Percentiles rank a stretch among this genome's conserved stretches.
Conservation (phyloP, 805 yeast genomes). For the Spathaspora gorwiae region DNA sequence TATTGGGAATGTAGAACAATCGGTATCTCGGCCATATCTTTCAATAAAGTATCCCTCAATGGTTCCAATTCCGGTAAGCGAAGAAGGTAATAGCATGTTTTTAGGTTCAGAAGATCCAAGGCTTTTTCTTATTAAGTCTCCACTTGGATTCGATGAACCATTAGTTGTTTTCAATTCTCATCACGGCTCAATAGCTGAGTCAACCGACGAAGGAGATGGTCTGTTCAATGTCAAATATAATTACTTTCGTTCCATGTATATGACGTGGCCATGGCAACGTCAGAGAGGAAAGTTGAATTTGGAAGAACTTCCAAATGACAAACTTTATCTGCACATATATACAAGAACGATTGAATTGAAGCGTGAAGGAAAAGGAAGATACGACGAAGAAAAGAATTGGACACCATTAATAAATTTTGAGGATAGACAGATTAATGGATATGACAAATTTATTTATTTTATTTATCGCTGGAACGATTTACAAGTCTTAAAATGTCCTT, state of each 20-base stretch:
- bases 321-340: constrained; percentile 8
- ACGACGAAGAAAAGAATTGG: constrained; percentile 30
- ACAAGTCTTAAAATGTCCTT: constrained; percentile 22
- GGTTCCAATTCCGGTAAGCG: constrained; percentile 8
- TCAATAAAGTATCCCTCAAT: constrained; percentile 9
- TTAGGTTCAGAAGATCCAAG: constrained; percentile 26
- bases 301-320: constrained; percentile 15
- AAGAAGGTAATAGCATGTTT: constrained; percentile 12
- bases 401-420: constrained; percentile 28
- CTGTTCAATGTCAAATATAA: constrained; percentile 10
- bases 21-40: background rate
- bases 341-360: constrained; percentile 18
- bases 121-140: constrained; percentile 15
- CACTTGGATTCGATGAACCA: constrained; percentile 22
- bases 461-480: constrained; percentile 29
- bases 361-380: constrained; percentile 5
- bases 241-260: constrained; percentile 23
- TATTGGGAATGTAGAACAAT: background rate
- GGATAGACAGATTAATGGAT: constrained; percentile 17
- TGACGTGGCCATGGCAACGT: constrained; percentile 30
- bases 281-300: constrained; percentile 21
- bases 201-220: constrained; percentile 1
- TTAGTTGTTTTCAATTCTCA: constrained; percentile 17
- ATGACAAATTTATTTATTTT: constrained; percentile 24
- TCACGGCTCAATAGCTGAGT: constrained; percentile 7